Evolutionary conservation across 441 rosid species (phyloP), one percentile per base, ranked within the genome.

Genomic region (Eruca vesicaria): DNA sequence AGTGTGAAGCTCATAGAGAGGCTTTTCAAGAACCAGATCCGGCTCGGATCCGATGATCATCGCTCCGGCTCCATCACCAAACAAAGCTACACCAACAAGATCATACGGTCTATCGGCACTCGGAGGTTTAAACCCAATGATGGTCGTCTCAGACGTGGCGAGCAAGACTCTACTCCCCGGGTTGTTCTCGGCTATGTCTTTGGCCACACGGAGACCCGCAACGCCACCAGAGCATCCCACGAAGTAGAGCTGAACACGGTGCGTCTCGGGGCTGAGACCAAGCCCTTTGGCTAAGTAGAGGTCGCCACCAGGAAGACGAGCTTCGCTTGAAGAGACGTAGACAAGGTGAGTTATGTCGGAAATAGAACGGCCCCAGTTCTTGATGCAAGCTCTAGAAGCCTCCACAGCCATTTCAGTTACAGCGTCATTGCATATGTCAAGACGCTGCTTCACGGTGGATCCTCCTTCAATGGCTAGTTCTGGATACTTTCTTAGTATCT

Each of bases 11-110:
- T 96, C 99, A 35, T 90, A 90, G 64, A 93, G 96, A 65, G 99
- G 97, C 61, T 33, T 84, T 78, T 96, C 98, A 0, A 29, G 57
- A 15, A 59, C 66, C 2, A 82, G 74, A 65, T 76, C 78, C 0
- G 99, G 96, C 75, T 91, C 87, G 9, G 97, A 76, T 11, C 98
- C 99, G 1, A 95, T 75, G 50, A 93, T 82, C 90, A 91, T 82
- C 32, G 98, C 97, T 56, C 94, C 96, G 1, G 98, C 97, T 60
- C 98, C 99, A 66, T 95, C 97, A 4, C 99, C 99, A 23, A 95
- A 95, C 66, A 93, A 86, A 2, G 99, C 97, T 2, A 88, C 99
- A 7, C 98, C 99, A 12, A 95, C 99, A 15, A 93, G 90, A 74
- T 95, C 99, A 71, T 95, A 95, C 0, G 98, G 98, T 75, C 99